phyloP scores from a whole-genome alignment of 1,284 basidiomycete genomes.

The Omphalotus olearius region DNA sequence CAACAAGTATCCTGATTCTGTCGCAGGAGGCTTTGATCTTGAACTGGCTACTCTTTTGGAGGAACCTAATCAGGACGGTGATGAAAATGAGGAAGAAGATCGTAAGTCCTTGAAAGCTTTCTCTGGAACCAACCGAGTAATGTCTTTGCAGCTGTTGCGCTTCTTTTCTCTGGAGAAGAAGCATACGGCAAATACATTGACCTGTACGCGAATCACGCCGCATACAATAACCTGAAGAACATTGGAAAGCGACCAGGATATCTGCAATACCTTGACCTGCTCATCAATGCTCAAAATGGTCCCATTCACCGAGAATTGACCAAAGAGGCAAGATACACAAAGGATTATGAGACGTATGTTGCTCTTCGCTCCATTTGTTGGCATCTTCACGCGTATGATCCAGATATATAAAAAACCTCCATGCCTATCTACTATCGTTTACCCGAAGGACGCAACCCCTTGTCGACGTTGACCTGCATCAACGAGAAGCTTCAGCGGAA shows the following conservation, averaged over 20 bases:
- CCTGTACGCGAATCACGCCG: conserved; percentile 83
- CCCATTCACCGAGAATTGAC: conserved; percentile 69
- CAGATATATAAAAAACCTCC: conserved; percentile 81
- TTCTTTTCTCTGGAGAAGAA: conserved; percentile 95
- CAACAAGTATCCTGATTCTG: conserved; percentile 88
- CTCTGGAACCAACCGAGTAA: conserved; percentile 12
- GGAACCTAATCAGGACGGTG: conserved; percentile 66
- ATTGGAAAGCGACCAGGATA: conserved; percentile 80
- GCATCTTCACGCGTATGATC: conserved; percentile 15
- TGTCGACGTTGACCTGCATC: conserved; percentile 71
- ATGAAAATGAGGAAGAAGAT: conserved; percentile 79
- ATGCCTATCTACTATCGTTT: conserved; percentile 85
- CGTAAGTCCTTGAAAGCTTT: conserved; percentile 44
- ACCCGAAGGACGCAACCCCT: conserved; percentile 86
- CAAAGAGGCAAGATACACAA: conserved; percentile 65
- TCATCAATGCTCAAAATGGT: conserved; percentile 56
- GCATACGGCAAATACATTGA: conserved; percentile 93
- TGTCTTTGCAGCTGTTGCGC: conserved; percentile 64
- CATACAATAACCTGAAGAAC: conserved; percentile 88
- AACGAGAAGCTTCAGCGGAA: conserved; percentile 58
- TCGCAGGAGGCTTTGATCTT: conserved; percentile 73
- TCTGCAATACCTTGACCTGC: conserved; percentile 86
- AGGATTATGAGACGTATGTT: conserved; percentile 78
- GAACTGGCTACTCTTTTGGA: conserved; percentile 79
- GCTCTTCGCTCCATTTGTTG: neutral